A percentile compares a stretch with the other conserved stretches of the same genome.
phyloP scores from a whole-genome alignment of 495 filamentous ascomycete species.

The Aspergillus ostianus region DNA sequence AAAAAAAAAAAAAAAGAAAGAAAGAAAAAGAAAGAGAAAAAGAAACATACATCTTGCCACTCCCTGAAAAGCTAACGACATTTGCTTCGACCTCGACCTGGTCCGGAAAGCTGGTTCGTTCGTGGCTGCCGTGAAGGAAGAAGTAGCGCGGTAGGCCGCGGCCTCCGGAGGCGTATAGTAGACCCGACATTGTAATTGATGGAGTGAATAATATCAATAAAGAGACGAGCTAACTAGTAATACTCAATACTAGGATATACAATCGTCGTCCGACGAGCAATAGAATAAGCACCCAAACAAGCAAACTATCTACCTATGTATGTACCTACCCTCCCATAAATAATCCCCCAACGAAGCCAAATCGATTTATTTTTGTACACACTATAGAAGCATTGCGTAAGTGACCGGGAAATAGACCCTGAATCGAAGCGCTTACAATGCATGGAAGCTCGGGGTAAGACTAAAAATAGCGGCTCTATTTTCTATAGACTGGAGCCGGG shows the following conservation, averaged over 20 bases:
- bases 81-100: slow-evolving; percentile 4
- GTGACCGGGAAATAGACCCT: not conserved
- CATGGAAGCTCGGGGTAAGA: not conserved
- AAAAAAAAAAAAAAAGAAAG: no score
- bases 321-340: no score
- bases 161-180: slow-evolving; percentile 5
- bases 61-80: not conserved
- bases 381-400: not conserved
- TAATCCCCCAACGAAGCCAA: no score
- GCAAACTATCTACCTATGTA: no score
- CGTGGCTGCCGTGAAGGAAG: slow-evolving; percentile 7
- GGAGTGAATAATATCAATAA: no score
- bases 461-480: not conserved
- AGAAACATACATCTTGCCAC: slow-evolving; percentile 4
- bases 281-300: no score
- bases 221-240: no score
- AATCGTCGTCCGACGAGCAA: no score
- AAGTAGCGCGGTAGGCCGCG: slow-evolving; percentile 7
- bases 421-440: not conserved
- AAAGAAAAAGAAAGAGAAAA: no score
- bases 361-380: no score
- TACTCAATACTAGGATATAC: no score
- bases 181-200: not conserved
- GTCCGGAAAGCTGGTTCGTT: not conserved
- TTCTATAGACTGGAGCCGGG: not conserved